Evolutionary conservation across 1,139 yeast species (phyloP), one percentile per base, ranked within the genome.

Genomic region (Nakaseomyces sp.): DNA sequence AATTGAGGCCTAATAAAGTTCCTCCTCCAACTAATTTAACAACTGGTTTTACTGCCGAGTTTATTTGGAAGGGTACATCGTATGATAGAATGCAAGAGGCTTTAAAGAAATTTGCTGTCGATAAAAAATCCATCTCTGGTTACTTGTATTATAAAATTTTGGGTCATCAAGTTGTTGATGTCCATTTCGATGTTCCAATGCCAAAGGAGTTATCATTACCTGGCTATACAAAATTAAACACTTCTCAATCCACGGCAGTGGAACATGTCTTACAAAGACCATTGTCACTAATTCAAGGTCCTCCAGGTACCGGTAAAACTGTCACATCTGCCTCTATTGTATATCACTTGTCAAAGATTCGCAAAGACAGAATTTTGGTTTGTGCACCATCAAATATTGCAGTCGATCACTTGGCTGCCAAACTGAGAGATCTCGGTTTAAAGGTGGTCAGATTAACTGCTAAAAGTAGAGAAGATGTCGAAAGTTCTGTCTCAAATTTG

Each of bases 321-420:
- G 95, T 87, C 12, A 88, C 95, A 0, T 86, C 96, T 0, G 93
- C 96, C 3, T 81, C 95, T 0, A 85, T 89, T 50, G 77, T 88
- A 22, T 83, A 84, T 56, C 95, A 87, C 56, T 67, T 88, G 48
- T 72, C 79, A 2, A 75, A 76, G 46, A 59, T 80, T 49, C 76
- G 76, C 52, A 70, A 72, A 45, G 74, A 74, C 46, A 71, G 72
- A 47, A 78, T 88, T 6, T 70, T 89, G 41, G 96, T 88, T 2
- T 87, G 96, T 70, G 96, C 96, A 2, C 96, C 96, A 13, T 87
- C 96, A 17, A 89, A 89, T 64, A 91, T 89, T 44, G 96, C 96
- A 0, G 96, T 86, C 36, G 96, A 89, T 63, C 96, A 89, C 66
- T 71, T 89, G 46, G 88, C 96, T 1, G 74, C 73, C 7, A 82